phyloP scores from a whole-genome alignment of 202 grass and related monocot species.

The Panicum virgatum region DNA sequence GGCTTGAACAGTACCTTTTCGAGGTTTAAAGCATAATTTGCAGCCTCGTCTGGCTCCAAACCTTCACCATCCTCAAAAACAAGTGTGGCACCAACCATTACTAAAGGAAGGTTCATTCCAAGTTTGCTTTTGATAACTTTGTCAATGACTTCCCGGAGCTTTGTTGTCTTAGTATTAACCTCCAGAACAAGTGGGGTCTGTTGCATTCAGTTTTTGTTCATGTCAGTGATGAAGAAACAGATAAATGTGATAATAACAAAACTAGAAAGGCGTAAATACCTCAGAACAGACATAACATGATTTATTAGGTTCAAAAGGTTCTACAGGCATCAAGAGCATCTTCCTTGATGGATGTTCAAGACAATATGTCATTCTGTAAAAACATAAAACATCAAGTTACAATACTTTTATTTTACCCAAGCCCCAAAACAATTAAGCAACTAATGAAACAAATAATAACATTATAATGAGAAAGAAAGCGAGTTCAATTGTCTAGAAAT shows the following conservation, averaged over 20 bases:
- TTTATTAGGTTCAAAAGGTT: slow-evolving; percentile 89
- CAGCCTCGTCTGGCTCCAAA: slow-evolving; percentile 73
- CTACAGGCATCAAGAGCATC: slow-evolving; percentile 93
- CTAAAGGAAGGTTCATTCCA: slow-evolving; percentile 89
- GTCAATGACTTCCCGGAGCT: slow-evolving; percentile 79
- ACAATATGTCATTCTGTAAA: slow-evolving; percentile 98
- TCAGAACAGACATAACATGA: slow-evolving; percentile 99
- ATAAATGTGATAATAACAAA: slow-evolving; percentile 14
- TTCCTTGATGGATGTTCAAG: slow-evolving; percentile 92
- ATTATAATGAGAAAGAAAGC: background rate
- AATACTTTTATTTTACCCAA: background rate
- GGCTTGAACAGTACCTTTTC: slow-evolving; percentile 64
- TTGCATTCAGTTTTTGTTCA: slow-evolving; percentile 35
- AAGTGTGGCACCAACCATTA: slow-evolving; percentile 80
- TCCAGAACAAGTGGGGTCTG: slow-evolving; percentile 84
- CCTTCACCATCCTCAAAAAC: slow-evolving; percentile 95
- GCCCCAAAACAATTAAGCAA: background rate
- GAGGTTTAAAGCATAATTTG: slow-evolving; percentile 80
- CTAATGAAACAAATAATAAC: background rate
- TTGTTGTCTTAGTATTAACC: slow-evolving; percentile 77
- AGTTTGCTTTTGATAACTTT: slow-evolving; percentile 91
- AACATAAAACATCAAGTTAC: slow-evolving; percentile 25
- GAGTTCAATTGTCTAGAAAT: background rate
- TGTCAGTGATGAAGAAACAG: slow-evolving; percentile 26
- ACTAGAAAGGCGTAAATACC: slow-evolving; percentile 48